Evolutionary conservation across 441 rosid species (phyloP), one percentile per base, ranked within the genome.

Genomic region (Jatropha multifida): DNA sequence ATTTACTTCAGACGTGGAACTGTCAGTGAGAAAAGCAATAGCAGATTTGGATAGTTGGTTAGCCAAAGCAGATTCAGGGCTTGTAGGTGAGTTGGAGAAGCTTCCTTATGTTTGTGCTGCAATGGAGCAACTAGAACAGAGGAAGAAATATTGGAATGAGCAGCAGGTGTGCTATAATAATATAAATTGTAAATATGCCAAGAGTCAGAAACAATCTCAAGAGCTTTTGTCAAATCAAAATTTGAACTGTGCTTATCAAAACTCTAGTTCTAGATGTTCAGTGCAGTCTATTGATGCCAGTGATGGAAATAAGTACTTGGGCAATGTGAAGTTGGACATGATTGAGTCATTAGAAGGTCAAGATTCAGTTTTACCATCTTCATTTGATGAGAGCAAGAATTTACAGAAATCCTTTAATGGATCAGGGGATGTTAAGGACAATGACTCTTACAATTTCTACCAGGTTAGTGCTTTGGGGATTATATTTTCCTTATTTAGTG

Each of bases 31-130:
- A 86, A 84, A 90, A 80, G 97, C 97, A 67, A 91, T 96, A 81
- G 85, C 93, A 4, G 99, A 96, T 82, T 78, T 96, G 56, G 97
- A 96, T 81, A 65, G 90, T 78, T 96, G 98, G 99, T 82, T 96
- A 82, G 91, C 84, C 52, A 90, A 82, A 85, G 96, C 97, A 11
- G 92, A 94, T 79, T 91, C 98, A 1, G 98, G 98, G 40, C 93
- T 92, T 18, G 96, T 94, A 48, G 98, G 91, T 81, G 98, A 96
- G 80, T 68, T 90, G 74, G 98, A 88, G 85, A 94, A 85, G 85
- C 98, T 92, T 82, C 92, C 97, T 1, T 96, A 90, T 85, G 99
- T 96, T 40, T 88, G 93, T 83, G 94, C 90, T 70, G 97, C 97
- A 48, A 83, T 92, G 90, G 93, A 91, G 68, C 95, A 89, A 63